Percentiles rank a stretch among this genome's conserved stretches.
Conservation (phyloP, 768 basidiomycete genomes). For the Pleurotus djamor region DNA sequence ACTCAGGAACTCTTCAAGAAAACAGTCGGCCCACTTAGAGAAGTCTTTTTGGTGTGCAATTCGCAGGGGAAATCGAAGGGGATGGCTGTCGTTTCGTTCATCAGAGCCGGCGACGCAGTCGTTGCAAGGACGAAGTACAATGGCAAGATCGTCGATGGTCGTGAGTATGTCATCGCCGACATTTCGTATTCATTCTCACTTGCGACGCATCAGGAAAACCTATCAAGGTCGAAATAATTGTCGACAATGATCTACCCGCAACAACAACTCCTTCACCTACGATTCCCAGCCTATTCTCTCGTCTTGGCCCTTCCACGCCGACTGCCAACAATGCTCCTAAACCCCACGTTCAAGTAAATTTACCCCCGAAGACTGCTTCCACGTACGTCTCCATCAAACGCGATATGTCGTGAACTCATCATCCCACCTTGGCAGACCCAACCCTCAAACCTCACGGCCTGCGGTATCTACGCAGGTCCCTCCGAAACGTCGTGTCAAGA, state of each 20-base stretch:
- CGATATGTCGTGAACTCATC: background rate
- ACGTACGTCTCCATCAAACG: background rate
- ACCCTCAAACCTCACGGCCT: conserved; percentile 19
- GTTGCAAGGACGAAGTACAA: conserved; percentile 68
- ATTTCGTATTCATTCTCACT: background rate
- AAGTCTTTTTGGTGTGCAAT: conserved; percentile 73
- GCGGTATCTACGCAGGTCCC: conserved; percentile 21
- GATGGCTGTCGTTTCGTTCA: conserved; percentile 75
- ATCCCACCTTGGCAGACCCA: background rate
- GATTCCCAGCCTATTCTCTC: background rate
- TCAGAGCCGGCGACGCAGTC: conserved; percentile 59
- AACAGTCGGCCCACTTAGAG: conserved; percentile 73
- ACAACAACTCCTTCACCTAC: conserved; percentile 13
- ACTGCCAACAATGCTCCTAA: background rate
- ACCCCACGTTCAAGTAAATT: background rate
- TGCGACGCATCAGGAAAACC: conserved; percentile 47
- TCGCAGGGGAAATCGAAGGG: conserved; percentile 74
- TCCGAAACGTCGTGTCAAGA: conserved; percentile 53
- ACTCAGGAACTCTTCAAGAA: conserved; percentile 70
- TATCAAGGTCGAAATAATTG: conserved; percentile 63
- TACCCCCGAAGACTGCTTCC: background rate
- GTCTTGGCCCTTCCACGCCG: background rate
- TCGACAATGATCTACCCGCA: conserved; percentile 33
- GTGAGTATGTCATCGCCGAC: conserved; percentile 29
- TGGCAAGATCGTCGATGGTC: conserved; percentile 72